Evolutionary conservation across 2,329 filamentous ascomycete species (phyloP).

Genomic region (Calonectria henricotiae): DNA sequence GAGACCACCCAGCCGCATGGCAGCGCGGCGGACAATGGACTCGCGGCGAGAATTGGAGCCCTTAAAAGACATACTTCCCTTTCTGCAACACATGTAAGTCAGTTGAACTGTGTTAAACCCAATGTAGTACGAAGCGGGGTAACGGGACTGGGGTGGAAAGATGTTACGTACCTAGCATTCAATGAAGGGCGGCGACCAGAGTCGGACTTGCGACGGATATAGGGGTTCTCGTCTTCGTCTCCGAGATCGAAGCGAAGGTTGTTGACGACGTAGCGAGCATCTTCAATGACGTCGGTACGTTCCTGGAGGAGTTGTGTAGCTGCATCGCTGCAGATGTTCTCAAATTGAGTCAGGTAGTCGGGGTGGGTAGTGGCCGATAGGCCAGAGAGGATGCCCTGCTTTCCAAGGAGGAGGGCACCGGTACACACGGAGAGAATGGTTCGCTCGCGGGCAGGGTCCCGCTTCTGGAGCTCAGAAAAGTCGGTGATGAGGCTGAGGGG

Average conservation of each 20-base stretch:
- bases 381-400: constrained; percentile 84
- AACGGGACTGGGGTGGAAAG: constrained; percentile 34
- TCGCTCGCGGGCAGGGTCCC: constrained; percentile 84
- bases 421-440: constrained; percentile 87
- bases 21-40: constrained; percentile 84
- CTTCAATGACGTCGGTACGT: constrained; percentile 87
- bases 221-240: constrained; percentile 87
- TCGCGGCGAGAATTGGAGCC: constrained; percentile 82
- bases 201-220: constrained; percentile 83
- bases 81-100: constrained; percentile 65
- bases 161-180: constrained; percentile 71
- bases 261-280: constrained; percentile 89
- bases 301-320: constrained; percentile 80
- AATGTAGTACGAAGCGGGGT: constrained; percentile 50
- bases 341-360: constrained; percentile 84
- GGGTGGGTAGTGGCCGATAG: constrained; percentile 88
- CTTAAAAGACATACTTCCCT: constrained; percentile 88
- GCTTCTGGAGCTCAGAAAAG: constrained; percentile 85
- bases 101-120: constrained; percentile 48
- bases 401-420: constrained; percentile 83
- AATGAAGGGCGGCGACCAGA: constrained; percentile 72
- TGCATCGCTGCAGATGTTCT: constrained; percentile 85
- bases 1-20: constrained; percentile 79
- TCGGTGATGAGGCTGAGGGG: constrained; percentile 82
- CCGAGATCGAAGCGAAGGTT: constrained; percentile 90